Conservation (phyloP, 441 rosid genomes). For the Melastoma candidum region DNA sequence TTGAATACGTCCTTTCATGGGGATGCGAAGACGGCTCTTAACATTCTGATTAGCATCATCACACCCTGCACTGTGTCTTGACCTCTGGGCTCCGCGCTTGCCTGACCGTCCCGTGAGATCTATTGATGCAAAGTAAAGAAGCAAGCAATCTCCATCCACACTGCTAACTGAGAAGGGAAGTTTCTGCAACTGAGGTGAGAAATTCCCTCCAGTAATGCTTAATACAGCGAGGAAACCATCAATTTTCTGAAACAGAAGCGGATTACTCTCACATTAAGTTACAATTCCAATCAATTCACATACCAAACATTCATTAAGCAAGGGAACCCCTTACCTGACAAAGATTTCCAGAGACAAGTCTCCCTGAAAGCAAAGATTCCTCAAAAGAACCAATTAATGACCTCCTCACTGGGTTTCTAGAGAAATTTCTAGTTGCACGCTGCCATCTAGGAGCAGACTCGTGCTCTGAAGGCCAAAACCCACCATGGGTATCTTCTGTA, state of each 20-base stretch:
- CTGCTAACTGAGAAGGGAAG: conserved; percentile 50
- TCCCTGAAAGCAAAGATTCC: conserved; percentile 55
- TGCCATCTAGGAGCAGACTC: conserved; percentile 15
- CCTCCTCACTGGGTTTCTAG: conserved; percentile 34
- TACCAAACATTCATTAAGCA: conserved; percentile 4
- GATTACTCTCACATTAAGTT: not conserved
- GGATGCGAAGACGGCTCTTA: conserved; percentile 32
- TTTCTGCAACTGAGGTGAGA: conserved; percentile 42
- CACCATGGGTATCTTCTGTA: conserved; percentile 16
- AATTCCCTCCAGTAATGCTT: conserved; percentile 41
- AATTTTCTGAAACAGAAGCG: conserved; percentile 33
- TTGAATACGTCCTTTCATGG: conserved; percentile 49
- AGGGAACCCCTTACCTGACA: conserved; percentile 33
- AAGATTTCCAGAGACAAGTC: conserved; percentile 34
- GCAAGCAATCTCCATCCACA: conserved; percentile 44
- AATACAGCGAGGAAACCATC: conserved; percentile 52
- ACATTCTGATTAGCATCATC: conserved; percentile 25
- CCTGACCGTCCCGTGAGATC: conserved; percentile 23
- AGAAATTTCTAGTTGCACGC: conserved; percentile 15
- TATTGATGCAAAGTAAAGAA: conserved; percentile 46
- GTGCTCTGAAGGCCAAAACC: conserved; percentile 20
- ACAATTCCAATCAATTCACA: conserved; percentile 5
- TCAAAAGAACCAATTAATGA: conserved; percentile 59
- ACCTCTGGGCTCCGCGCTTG: conserved; percentile 22
- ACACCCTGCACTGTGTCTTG: conserved; percentile 35